Conservation (phyloP, 768 basidiomycete genomes). For the Pisolithus sp. region DNA sequence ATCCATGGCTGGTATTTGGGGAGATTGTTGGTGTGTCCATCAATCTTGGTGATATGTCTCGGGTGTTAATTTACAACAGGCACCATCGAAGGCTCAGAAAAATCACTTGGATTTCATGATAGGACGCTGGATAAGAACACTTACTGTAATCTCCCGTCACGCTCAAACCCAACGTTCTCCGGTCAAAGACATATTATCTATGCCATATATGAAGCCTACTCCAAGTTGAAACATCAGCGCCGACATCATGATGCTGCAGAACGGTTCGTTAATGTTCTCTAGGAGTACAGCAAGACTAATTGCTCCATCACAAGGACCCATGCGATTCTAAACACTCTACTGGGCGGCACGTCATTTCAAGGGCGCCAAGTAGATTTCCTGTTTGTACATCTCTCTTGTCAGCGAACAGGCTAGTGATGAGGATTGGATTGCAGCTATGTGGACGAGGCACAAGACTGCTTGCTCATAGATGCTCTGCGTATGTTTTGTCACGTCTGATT, state of each 20-base stretch:
- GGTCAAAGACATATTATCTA: conserved; percentile 44
- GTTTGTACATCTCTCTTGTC: conserved; percentile 30
- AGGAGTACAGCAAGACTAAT: not conserved
- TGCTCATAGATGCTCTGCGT: conserved; percentile 60
- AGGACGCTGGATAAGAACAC: conserved; percentile 37
- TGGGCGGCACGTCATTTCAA: conserved; percentile 20
- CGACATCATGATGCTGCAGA: conserved; percentile 55
- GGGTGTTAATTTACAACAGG: conserved; percentile 25
- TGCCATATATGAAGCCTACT: conserved; percentile 47
- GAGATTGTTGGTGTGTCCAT: conserved; percentile 51
- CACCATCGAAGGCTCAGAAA: conserved; percentile 65
- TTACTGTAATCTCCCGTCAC: conserved; percentile 45
- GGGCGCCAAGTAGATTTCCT: conserved; percentile 48
- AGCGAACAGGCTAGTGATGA: not conserved
- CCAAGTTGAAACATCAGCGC: conserved; percentile 36
- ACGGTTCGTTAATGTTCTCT: conserved; percentile 29
- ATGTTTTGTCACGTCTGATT: conserved; percentile 10
- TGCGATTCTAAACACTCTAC: conserved; percentile 34
- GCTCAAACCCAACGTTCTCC: conserved; percentile 51
- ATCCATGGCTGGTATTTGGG: conserved; percentile 55
- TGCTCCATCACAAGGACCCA: conserved; percentile 39
- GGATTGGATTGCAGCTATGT: conserved; percentile 39
- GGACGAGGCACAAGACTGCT: conserved; percentile 69
- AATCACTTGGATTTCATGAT: conserved; percentile 29
- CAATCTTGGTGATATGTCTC: not conserved